A percentile compares a stretch with the other conserved stretches of the same genome.
Evolutionary conservation across 305 asterid species (phyloP).

Genomic region (Euphrasia arctica): DNA sequence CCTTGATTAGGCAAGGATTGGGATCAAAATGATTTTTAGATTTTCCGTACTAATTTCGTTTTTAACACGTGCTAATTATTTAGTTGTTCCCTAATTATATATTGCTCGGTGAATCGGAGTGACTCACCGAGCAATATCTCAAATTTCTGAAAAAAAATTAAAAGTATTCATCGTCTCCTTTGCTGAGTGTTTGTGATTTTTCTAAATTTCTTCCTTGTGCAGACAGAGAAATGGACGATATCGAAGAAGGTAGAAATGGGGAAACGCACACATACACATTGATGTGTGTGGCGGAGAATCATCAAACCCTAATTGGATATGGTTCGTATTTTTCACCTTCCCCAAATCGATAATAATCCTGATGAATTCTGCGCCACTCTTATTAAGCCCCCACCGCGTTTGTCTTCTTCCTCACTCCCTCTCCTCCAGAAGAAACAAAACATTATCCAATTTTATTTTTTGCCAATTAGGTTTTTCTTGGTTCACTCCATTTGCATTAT

Average conservation of each 20-base stretch:
- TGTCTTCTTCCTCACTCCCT: constrained; percentile 6
- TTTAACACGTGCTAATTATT: too few relatives aligned
- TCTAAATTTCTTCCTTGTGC: not conserved
- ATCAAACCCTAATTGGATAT: constrained; percentile 3
- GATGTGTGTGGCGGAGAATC: constrained; percentile 3
- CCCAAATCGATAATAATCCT: not conserved
- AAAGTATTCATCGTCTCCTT: too few relatives aligned
- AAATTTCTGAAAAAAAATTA: too few relatives aligned
- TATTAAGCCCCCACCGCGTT: constrained; percentile 4
- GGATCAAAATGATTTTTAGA: too few relatives aligned
- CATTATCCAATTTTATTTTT: not conserved
- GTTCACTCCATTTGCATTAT: constrained; percentile 29
- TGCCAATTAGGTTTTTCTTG: constrained; percentile 22
- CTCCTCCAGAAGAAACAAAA: not conserved
- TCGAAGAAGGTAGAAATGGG: not conserved
- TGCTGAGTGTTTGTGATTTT: too few relatives aligned
- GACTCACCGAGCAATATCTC: too few relatives aligned
- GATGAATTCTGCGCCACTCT: constrained; percentile 1
- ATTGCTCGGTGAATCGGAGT: too few relatives aligned
- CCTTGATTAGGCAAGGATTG: too few relatives aligned
- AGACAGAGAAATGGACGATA: not conserved
- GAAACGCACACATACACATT: not conserved
- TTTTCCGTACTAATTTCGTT: too few relatives aligned
- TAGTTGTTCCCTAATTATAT: too few relatives aligned
- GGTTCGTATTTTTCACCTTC: not conserved